Evolutionary conservation across 768 basidiomycete genomes (phyloP).

Genomic region (Clavulina sp.): DNA sequence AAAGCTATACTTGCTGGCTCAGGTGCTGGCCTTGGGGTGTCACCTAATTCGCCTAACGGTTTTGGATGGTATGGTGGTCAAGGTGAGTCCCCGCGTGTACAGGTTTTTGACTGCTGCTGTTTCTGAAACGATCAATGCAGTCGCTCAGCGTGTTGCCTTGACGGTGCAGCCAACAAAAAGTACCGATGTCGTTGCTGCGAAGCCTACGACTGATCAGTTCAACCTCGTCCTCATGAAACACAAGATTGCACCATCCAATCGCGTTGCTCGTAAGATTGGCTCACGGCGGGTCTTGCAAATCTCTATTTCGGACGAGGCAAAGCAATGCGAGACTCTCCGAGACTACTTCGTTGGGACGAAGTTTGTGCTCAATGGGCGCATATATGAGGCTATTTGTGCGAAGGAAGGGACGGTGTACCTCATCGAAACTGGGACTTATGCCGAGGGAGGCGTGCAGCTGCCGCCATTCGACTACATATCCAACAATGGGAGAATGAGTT

Average conservation of each 20-base stretch:
- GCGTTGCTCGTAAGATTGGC: slow-evolving; percentile 43
- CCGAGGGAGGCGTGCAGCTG: slow-evolving; percentile 22
- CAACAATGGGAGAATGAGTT: slow-evolving; percentile 14
- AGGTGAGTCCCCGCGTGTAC: neutral
- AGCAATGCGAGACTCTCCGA: slow-evolving; percentile 19
- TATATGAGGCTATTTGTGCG: slow-evolving; percentile 43
- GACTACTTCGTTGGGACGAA: slow-evolving; percentile 30
- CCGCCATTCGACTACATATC: no score
- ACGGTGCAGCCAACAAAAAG: neutral
- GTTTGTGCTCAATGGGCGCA: slow-evolving; percentile 33
- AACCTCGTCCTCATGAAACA: slow-evolving; percentile 32
- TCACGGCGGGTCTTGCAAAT: slow-evolving; percentile 39
- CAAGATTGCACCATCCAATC: slow-evolving; percentile 35
- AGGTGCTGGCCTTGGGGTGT: neutral
- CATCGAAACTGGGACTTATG: slow-evolving; percentile 24
- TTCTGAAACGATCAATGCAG: no score
- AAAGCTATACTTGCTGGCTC: neutral
- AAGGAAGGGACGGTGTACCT: slow-evolving; percentile 39
- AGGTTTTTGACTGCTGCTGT: no score
- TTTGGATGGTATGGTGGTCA: neutral
- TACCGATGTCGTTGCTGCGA: neutral
- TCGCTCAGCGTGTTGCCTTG: no score
- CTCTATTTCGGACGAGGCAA: slow-evolving; percentile 24
- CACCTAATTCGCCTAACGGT: neutral
- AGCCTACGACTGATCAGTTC: slow-evolving; percentile 14